Base-by-base conservation (phyloP, 1,284 basidiomycete species). In the Laetiporus sulphureus region DNA sequence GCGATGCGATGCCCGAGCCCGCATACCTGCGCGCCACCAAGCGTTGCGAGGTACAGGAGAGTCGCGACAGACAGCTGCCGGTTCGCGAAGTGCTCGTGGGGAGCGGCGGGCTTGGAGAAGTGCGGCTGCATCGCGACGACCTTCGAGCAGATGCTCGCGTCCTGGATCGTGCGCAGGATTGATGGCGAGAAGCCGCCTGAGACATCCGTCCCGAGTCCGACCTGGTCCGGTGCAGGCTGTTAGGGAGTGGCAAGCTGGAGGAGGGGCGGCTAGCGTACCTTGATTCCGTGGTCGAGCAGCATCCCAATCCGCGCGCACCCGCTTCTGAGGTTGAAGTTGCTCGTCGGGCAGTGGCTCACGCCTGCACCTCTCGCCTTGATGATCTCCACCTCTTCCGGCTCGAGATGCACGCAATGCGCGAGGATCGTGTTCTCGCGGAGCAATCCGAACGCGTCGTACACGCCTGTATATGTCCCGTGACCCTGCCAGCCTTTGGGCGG, bases 281-380 rank as follows among this genome's bases (percentile, higher is more conserved):
- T 95, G 61, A 97, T 77, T 0, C 90, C 91, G 41, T 65, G 66
- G 60, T 95, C 90, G 18, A 96, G 70, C 63, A 89, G 80, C 52
- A 75, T 68, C 3, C 86, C 87, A 8, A 98, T 77, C 18, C 75
- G 76, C 2, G 91, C 86, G 20, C 87, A 73, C 4, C 94, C 94
- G 48, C 87, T 91, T 31, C 83, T 75, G 42, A 98, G 59, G 64
- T 96, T 89, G 59, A 95, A 85, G 60, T 98, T 99, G 55, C 86
- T 91, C 25, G 83, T 86, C 13, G 95, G 94, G 59, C 94, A 98
- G 63, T 98, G 95, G 50, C 86, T 86, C 33, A 98, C 71, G 10
- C 94, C 94, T 3, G 87, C 82, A 4, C 72, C 67, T 37, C 72
- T 68, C 54, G 69, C 52, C 51, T 75, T 75, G 52, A 99, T 78